phyloP scores from a whole-genome alignment of 148 eudicot species.

The Arbutus unedo region DNA sequence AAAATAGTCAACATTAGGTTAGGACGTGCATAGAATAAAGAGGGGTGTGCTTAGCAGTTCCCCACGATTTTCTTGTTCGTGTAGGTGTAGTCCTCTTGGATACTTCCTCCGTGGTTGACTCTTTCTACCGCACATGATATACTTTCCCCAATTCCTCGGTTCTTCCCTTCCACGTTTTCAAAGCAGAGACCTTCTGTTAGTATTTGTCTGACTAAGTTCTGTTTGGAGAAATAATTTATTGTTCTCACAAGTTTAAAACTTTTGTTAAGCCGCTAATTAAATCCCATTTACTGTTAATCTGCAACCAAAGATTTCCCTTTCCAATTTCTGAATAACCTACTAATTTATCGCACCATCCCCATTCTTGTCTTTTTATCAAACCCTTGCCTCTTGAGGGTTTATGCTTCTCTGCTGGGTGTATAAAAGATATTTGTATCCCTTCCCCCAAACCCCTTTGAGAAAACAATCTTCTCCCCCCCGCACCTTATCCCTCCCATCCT shows the following conservation, averaged over 20 bases:
- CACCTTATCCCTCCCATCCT: slow-evolving; percentile 12
- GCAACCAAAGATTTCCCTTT: neutral
- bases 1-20: neutral
- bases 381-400: neutral
- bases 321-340: too few species aligned
- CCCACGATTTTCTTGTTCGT: neutral
- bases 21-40: neutral
- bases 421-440: slow-evolving; percentile 7
- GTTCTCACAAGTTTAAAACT: neutral
- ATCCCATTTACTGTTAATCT: neutral
- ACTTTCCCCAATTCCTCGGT: neutral
- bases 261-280: slow-evolving; percentile 2
- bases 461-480: neutral
- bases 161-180: neutral
- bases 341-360: neutral
- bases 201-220: neutral
- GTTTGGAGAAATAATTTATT: neutral
- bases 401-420: neutral
- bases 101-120: neutral
- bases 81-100: neutral
- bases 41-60: neutral
- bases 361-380: neutral
- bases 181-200: neutral
- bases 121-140: neutral
- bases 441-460: neutral